Percentiles rank a stretch among this genome's conserved stretches.
These are phyloP conservation scores for Penicillium sp. DNA, from an alignment of 2,329 filamentous ascomycete species.

Conservation along the genomic window DNA sequence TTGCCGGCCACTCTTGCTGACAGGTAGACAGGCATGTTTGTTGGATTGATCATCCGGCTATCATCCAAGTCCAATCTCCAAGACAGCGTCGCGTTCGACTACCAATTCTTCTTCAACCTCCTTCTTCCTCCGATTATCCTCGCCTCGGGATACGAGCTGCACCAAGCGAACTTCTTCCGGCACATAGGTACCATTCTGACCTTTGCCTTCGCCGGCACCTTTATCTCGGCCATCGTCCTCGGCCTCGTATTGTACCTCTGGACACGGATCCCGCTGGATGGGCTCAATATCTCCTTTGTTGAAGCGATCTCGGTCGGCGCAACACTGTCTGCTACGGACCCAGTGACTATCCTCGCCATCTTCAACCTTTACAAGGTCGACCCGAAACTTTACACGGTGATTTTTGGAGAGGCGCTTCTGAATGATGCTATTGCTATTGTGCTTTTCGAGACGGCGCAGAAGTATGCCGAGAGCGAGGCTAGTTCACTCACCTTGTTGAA, in stretches of 20 bases:
- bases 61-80: slow-evolving; percentile 81
- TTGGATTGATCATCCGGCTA: slow-evolving; percentile 83
- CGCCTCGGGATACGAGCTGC: slow-evolving; percentile 93
- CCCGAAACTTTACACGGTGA: slow-evolving; percentile 96
- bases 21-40: slow-evolving; percentile 75
- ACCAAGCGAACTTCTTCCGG: slow-evolving; percentile 98
- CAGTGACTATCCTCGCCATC: slow-evolving; percentile 95
- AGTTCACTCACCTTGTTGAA: slow-evolving; percentile 75
- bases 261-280: slow-evolving; percentile 82
- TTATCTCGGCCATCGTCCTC: slow-evolving; percentile 94
- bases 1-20: slow-evolving; percentile 7
- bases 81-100: slow-evolving; percentile 92
- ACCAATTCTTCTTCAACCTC: slow-evolving; percentile 99
- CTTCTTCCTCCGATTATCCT: slow-evolving; percentile 98
- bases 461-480: slow-evolving; percentile 74
- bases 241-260: slow-evolving; percentile 87
- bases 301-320: slow-evolving; percentile 96
- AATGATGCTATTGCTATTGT: slow-evolving; percentile 99
- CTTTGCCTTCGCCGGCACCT: slow-evolving; percentile 95
- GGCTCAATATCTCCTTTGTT: slow-evolving; percentile 83
- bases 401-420: slow-evolving; percentile 96
- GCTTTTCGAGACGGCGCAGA: slow-evolving; percentile 95
- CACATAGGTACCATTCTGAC: slow-evolving; percentile 97
- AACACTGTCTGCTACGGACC: slow-evolving; percentile 93
- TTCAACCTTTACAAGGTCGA: slow-evolving; percentile 99